Base-by-base conservation (phyloP, 2,329 filamentous ascomycete genomes). In the Neonectria punicea region DNA sequence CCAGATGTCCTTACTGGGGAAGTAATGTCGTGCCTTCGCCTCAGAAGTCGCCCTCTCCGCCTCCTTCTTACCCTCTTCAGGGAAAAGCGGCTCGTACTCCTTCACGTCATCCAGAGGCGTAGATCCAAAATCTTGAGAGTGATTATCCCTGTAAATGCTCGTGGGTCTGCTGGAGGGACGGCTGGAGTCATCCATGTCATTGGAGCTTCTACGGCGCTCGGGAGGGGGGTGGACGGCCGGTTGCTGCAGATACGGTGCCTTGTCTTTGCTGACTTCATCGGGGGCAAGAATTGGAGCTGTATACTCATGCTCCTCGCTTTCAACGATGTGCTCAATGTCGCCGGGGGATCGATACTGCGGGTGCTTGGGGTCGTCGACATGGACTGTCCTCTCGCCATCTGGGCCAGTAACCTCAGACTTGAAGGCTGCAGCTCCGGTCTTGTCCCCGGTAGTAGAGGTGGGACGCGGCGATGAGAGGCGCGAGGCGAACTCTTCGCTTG, bases 1-100 rank as follows among this genome's bases (percentile, higher is more conserved):
- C 96, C 96, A 99, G 44, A 98, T 89, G 77, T 99, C 96, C 77
- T 94, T 92, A 78, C 94, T 98, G 1, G 96, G 96, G 80, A 99
- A 99, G 67, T 87, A 80, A 65, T 91, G 91, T 68, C 89, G 87
- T 66, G 86, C 82, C 68, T 88, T 84, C 85, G 55, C 84, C 81
- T 25, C 77, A 34, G 30, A 51, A 46, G 78, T 76, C 51, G 77
- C 73, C 34, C 77, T 76, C 18, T 81, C 77, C 58, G 81, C 70
- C 28, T 85, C 80, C 58, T 85, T 82, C 61, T 89, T 87, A 4
- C 87, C 85, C 16, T 94, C 92, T 61, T 96, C 94, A 0, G 93
- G 90, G 80, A 99, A 99, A 4, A 99, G 83, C 2, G 96, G 96
- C 77, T 98, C 95, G 74, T 98, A 98, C 78, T 98, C 94, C 73